These are phyloP conservation scores for Hypholoma fasciculare DNA, from an alignment of 768 basidiomycete species.

Conservation along the genomic window DNA sequence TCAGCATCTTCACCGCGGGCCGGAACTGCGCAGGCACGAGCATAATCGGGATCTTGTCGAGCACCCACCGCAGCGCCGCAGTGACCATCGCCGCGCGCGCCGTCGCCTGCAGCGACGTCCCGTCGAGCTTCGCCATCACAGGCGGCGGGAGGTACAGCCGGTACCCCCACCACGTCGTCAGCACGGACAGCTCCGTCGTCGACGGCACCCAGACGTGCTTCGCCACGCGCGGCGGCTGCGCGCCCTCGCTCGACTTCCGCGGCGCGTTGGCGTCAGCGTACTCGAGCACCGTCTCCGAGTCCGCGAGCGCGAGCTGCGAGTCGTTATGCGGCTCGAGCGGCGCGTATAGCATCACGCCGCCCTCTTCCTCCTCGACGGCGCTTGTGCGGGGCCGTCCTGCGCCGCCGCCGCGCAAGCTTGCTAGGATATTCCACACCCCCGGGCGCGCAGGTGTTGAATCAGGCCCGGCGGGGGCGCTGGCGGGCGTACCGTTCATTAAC, in stretches of 20 bases:
- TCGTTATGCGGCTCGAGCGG: conserved; percentile 64
- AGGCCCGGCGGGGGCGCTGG: neutral
- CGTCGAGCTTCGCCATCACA: conserved; percentile 63
- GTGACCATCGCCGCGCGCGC: conserved; percentile 78
- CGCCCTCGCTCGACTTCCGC: neutral
- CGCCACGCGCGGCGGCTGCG: conserved; percentile 17
- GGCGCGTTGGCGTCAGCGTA: conserved; percentile 34
- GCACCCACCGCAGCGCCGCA: conserved; percentile 69
- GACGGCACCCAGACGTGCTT: conserved; percentile 70
- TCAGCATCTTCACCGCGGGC: conserved; percentile 57
- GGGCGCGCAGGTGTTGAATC: conserved; percentile 25
- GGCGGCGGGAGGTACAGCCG: conserved; percentile 78
- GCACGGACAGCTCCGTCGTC: conserved; percentile 67
- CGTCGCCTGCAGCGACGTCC: conserved; percentile 63
- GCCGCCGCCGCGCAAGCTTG: conserved; percentile 35
- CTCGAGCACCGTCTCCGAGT: conserved; percentile 52
- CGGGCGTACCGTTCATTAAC: conserved; percentile 55
- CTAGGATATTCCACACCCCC: conserved; percentile 63
- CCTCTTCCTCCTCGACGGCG: conserved; percentile 43
- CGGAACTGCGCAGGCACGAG: conserved; percentile 63
- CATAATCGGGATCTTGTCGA: conserved; percentile 61
- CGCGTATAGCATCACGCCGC: conserved; percentile 73
- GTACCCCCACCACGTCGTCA: conserved; percentile 83
- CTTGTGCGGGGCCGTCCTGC: conserved; percentile 18
- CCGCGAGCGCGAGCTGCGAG: conserved; percentile 69